Evolutionary conservation across 768 basidiomycete species (phyloP).

Genomic region (Pleurotus cornucopiae): DNA sequence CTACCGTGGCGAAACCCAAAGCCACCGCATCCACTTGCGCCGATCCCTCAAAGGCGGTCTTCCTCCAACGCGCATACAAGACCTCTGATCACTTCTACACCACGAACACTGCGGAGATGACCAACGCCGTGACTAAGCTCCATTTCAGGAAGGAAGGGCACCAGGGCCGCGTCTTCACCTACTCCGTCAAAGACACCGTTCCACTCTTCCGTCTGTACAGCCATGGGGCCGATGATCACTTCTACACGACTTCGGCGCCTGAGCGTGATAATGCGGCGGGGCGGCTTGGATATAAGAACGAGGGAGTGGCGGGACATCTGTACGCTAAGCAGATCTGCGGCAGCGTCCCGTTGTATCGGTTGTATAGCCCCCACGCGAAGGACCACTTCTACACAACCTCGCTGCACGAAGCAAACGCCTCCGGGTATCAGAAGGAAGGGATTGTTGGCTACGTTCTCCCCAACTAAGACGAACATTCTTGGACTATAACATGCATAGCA

Average conservation of each 20-base stretch:
- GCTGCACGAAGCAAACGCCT: not conserved
- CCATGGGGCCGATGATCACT: conserved; percentile 3
- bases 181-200: conserved; percentile 5
- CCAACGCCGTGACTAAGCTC: not conserved
- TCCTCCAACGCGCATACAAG: not conserved
- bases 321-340: conserved; percentile 3
- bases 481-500: too few relatives aligned
- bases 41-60: not conserved
- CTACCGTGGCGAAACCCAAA: not conserved
- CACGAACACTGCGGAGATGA: not conserved
- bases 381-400: conserved; percentile 7
- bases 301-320: conserved; percentile 1
- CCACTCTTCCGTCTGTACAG: conserved; percentile 13
- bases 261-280: conserved; percentile 4
- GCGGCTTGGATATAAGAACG: not conserved
- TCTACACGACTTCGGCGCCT: conserved; percentile 5
- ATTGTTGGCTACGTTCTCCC: conserved; percentile 4
- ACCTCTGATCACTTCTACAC: conserved; percentile 6
- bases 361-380: not conserved
- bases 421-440: not conserved
- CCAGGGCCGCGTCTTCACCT: conserved; percentile 8
- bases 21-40: not conserved
- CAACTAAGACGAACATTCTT: too few relatives aligned
- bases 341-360: conserved; percentile 3
- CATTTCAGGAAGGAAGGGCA: not conserved